Conservation (phyloP, 2,329 filamentous ascomycete genomes). For the Alternaria burnsii region DNA sequence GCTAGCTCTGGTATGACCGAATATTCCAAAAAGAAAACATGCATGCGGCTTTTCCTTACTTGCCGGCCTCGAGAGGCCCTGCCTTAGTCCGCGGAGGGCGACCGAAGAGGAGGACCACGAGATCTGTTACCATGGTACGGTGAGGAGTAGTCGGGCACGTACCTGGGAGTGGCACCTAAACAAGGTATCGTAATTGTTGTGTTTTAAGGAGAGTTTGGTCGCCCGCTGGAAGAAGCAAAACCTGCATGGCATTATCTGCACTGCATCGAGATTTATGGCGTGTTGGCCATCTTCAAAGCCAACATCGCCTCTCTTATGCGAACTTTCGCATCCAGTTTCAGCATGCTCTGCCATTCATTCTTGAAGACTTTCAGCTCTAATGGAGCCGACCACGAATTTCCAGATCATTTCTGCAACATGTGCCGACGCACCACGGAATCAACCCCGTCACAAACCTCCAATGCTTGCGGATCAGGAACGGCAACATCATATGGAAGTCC, state of each 20-base stretch:
- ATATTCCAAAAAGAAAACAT: neutral
- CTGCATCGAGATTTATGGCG: neutral
- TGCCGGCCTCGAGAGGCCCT: neutral
- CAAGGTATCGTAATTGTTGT: neutral
- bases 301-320: neutral
- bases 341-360: neutral
- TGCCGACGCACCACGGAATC: neutral
- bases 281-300: neutral
- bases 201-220: neutral
- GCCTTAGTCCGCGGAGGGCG: neutral
- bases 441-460: neutral
- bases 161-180: neutral
- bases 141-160: constrained; percentile 3
- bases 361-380: neutral
- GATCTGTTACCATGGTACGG: constrained; percentile 1
- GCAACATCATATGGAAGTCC: neutral
- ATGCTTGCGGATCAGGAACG: constrained; percentile 6
- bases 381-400: neutral
- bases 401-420: constrained; percentile 2
- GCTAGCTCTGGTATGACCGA: neutral
- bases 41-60: neutral
- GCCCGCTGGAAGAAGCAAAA: constrained; percentile 1
- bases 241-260: constrained; percentile 3
- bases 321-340: neutral
- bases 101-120: neutral